Conservation (phyloP, 768 basidiomycete genomes). For the Tulasnella sp. region DNA sequence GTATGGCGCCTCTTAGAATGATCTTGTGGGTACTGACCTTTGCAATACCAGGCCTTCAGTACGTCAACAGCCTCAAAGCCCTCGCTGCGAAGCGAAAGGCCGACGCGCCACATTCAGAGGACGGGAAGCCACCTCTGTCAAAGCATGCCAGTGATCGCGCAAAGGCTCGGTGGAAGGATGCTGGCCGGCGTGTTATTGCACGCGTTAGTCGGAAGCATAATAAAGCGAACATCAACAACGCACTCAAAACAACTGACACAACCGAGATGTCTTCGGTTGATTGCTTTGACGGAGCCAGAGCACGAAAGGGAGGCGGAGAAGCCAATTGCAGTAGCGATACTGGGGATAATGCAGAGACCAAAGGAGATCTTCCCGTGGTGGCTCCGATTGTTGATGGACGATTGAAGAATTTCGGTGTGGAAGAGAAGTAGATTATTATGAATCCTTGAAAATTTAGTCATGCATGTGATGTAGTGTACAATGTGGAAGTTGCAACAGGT, state of each 20-base stretch:
- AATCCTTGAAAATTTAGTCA: background rate
- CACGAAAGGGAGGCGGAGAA: slow-evolving; percentile 33
- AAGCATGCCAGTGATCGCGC: slow-evolving; percentile 22
- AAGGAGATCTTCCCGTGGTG: slow-evolving; percentile 49
- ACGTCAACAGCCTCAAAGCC: slow-evolving; percentile 55
- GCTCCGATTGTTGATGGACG: slow-evolving; percentile 61
- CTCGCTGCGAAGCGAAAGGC: slow-evolving; percentile 17
- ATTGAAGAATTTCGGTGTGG: slow-evolving; percentile 41
- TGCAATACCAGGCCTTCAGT: slow-evolving; percentile 51
- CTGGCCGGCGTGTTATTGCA: slow-evolving; percentile 45
- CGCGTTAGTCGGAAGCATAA: slow-evolving; percentile 38
- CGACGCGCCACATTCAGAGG: background rate
- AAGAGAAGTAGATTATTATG: slow-evolving; percentile 2
- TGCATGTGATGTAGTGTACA: slow-evolving; percentile 5
- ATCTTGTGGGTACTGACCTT: background rate
- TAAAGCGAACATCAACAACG: slow-evolving; percentile 31
- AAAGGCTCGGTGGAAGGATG: slow-evolving; percentile 42
- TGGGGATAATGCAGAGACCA: slow-evolving; percentile 24
- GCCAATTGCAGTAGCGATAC: background rate
- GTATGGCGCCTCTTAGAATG: slow-evolving; percentile 39
- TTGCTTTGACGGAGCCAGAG: slow-evolving; percentile 53
- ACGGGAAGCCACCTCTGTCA: slow-evolving; percentile 27
- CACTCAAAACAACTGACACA: slow-evolving; percentile 50
- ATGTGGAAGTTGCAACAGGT: background rate
- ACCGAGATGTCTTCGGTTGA: slow-evolving; percentile 79